Evolutionary conservation across 495 filamentous ascomycete species (phyloP), one percentile per base, ranked within the genome.

Genomic region (Hyaloscypha hepaticicola): DNA sequence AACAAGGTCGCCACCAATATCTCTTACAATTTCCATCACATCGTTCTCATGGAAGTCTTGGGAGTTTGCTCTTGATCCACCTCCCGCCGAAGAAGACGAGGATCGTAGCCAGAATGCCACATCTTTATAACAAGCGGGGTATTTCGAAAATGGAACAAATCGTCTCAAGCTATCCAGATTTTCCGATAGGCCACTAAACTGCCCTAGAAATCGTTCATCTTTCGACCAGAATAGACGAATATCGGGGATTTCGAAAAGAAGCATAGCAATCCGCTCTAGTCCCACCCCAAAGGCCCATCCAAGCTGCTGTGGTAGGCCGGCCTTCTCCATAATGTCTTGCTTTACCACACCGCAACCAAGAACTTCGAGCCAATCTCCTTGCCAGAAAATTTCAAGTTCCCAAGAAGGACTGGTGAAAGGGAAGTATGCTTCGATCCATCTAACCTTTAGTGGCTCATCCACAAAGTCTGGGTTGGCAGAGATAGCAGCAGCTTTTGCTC

Each of bases 271-370:
- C 59, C 95, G 84, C 72, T 99, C 95, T 25, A 98, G 81, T 11
- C 95, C 95, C 16, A 97, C 79, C 26, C 95, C 96, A 72, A 97
- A 99, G 8, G 95, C 96, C 96, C 95, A 99, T 12, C 96, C 94
- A 19, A 96, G 69, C 66, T 91, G 85, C 31, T 83, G 74, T 6
- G 91, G 87, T 21, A 90, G 87, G 53, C 87, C 89, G 2, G 94
- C 93, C 63, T 90, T 86, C 73, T 82, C 84, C 57, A 91, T 83
- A 11, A 99, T 76, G 24, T 87, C 80, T 72, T 99, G 95, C 74
- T 89, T 84, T 55, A 90, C 87, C 21, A 99, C 87, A n/a, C 96
- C 96, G 72, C 90, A 96, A 4, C 96, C 95, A 2, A 99, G 82
- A 5, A 98, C 82, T 77, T 98, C 95, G 6, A 99, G 86, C 95